Conservation (phyloP, 2,329 filamentous ascomycete species). For the Aciculosporium take region DNA sequence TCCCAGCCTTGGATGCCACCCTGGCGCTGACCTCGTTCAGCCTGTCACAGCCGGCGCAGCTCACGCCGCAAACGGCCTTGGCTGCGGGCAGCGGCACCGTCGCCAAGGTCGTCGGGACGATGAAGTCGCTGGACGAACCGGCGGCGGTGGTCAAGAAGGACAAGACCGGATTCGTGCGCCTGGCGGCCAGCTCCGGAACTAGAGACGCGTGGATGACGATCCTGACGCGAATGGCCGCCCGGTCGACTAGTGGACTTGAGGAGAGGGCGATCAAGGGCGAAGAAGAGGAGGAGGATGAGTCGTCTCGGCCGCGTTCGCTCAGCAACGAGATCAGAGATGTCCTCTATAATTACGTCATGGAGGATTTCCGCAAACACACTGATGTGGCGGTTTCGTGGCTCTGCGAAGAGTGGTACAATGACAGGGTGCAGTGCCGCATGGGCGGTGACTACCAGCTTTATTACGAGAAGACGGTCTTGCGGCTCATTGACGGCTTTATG, state of each 20-base stretch:
- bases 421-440: conserved; percentile 38
- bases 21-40: conserved; percentile 65
- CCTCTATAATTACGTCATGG: conserved; percentile 73
- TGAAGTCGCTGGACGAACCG: conserved; percentile 58
- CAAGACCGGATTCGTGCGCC: conserved; percentile 63
- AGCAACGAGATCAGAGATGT: conserved; percentile 62
- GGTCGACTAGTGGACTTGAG: conserved; percentile 58
- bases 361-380: conserved; percentile 81
- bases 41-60: conserved; percentile 58
- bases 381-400: conserved; percentile 88
- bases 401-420: conserved; percentile 96
- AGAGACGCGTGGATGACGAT: conserved; percentile 85
- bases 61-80: conserved; percentile 58
- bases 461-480: conserved; percentile 67
- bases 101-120: conserved; percentile 62
- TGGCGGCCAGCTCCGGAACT: conserved; percentile 74
- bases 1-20: conserved; percentile 18
- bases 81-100: conserved; percentile 63
- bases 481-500: conserved; percentile 75
- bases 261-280: conserved; percentile 43
- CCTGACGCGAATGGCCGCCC: conserved; percentile 70
- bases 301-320: conserved; percentile 29
- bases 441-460: conserved; percentile 39
- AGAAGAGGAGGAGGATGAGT: conserved; percentile 40
- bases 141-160: conserved; percentile 40